phyloP scores from a whole-genome alignment of 1,284 basidiomycete genomes.

The Puccinia polysora region DNA sequence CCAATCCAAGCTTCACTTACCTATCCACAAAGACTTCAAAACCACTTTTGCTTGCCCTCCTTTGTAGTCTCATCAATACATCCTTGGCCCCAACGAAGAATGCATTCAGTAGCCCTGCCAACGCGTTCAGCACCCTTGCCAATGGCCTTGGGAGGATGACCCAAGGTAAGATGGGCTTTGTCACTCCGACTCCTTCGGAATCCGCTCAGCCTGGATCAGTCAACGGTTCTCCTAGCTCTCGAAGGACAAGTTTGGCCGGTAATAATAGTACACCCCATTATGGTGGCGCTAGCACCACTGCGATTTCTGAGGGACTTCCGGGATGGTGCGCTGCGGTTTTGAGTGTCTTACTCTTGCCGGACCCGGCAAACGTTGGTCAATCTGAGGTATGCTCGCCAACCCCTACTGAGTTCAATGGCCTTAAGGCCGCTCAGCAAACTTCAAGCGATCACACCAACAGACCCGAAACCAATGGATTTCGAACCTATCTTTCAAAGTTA shows the following conservation, averaged over 20 bases:
- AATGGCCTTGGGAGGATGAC: constrained; percentile 31
- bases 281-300: constrained; percentile 24
- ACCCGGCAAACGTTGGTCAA: neutral
- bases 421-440: neutral
- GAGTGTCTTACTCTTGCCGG: constrained; percentile 24
- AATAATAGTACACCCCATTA: neutral
- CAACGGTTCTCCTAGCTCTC: neutral
- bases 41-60: constrained; percentile 16
- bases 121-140: constrained; percentile 27
- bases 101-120: constrained; percentile 11
- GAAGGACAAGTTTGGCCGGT: neutral
- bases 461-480: constrained; percentile 18
- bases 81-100: constrained; percentile 28
- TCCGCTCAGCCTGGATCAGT: constrained; percentile 6
- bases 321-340: constrained; percentile 37
- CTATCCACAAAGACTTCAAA: constrained; percentile 13
- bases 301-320: constrained; percentile 20
- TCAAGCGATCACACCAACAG: neutral
- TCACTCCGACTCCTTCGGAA: neutral
- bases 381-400: neutral
- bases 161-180: constrained; percentile 15
- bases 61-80: constrained; percentile 41
- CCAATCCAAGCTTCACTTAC: constrained; percentile 34
- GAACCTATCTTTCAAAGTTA: constrained; percentile 36
- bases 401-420: neutral